phyloP scores from a whole-genome alignment of 495 filamentous ascomycete species.

The Acidiella bohemica region DNA sequence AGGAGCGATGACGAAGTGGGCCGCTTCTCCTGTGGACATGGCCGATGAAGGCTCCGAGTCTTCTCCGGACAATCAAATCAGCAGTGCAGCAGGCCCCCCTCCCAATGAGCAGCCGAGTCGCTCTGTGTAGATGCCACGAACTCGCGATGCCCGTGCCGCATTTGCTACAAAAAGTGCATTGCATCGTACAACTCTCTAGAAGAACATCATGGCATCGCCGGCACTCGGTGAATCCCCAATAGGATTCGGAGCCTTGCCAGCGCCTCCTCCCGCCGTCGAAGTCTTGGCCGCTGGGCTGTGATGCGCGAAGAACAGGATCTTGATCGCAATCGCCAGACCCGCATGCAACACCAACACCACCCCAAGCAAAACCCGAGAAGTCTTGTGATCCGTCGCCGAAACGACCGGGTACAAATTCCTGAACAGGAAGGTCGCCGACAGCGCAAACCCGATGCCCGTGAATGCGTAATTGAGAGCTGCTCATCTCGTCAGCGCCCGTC shows the following conservation, averaged over 20 bases:
- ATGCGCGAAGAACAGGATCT: slow-evolving; percentile 87
- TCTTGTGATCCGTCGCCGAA: slow-evolving; percentile 80
- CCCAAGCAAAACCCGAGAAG: slow-evolving; percentile 74
- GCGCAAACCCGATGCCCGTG: slow-evolving; percentile 75
- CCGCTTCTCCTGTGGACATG: no score
- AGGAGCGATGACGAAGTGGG: no score
- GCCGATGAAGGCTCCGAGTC: no score
- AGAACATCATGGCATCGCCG: neutral
- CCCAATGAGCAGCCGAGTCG: no score
- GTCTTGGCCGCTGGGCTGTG: slow-evolving; percentile 21
- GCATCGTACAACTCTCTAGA: neutral
- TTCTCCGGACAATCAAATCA: no score
- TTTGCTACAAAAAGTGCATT: no score
- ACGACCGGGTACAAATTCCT: slow-evolving; percentile 84
- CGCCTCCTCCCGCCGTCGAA: neutral
- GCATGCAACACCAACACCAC: slow-evolving; percentile 75
- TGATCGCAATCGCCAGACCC: slow-evolving; percentile 80
- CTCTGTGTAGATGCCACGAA: no score
- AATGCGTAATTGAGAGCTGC: slow-evolving; percentile 80
- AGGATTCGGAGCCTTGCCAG: neutral
- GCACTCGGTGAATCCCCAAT: slow-evolving; percentile 1
- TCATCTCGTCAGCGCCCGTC: neutral
- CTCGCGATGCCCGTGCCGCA: no score
- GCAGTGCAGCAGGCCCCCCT: no score
- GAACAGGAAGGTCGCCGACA: slow-evolving; percentile 75